phyloP scores from a whole-genome alignment of 306 rosid genomes.

The Ziziphus jujuba region DNA sequence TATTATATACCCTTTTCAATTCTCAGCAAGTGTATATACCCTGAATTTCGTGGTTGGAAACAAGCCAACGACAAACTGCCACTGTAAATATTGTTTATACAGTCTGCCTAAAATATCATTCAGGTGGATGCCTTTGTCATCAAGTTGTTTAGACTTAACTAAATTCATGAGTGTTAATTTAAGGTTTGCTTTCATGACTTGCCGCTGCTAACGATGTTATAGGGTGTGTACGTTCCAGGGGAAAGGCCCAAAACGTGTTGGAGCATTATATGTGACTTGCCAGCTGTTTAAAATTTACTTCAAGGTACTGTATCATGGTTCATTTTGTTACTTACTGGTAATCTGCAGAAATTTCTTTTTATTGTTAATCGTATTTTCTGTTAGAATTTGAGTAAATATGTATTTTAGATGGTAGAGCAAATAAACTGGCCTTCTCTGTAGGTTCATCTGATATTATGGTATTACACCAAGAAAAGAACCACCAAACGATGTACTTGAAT shows the following conservation, averaged over 20 bases:
- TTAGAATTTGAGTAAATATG: not conserved
- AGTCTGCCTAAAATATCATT: no score
- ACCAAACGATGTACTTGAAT: not conserved
- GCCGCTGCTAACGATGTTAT: slow-evolving; percentile 23
- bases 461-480: not conserved
- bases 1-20: no score
- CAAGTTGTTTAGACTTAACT: not conserved
- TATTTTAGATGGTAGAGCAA: not conserved
- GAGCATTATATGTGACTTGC: slow-evolving; percentile 90
- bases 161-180: not conserved
- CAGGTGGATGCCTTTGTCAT: no score
- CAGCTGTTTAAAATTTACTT: slow-evolving; percentile 94
- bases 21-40: no score
- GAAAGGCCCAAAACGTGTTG: slow-evolving; percentile 95
- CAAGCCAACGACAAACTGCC: no score
- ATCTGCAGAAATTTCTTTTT: not conserved
- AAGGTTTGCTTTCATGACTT: not conserved
- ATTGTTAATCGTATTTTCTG: slow-evolving; percentile 1
- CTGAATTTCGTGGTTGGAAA: no score
- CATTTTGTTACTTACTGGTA: slow-evolving; percentile 8
- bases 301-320: slow-evolving; percentile 51
- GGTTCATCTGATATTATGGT: not conserved
- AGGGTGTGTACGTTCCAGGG: slow-evolving; percentile 49
- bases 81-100: no score
- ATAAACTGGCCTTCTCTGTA: not conserved